Base-by-base conservation (phyloP, 352 stramenopile species). In the Phytophthora aleatoria region DNA sequence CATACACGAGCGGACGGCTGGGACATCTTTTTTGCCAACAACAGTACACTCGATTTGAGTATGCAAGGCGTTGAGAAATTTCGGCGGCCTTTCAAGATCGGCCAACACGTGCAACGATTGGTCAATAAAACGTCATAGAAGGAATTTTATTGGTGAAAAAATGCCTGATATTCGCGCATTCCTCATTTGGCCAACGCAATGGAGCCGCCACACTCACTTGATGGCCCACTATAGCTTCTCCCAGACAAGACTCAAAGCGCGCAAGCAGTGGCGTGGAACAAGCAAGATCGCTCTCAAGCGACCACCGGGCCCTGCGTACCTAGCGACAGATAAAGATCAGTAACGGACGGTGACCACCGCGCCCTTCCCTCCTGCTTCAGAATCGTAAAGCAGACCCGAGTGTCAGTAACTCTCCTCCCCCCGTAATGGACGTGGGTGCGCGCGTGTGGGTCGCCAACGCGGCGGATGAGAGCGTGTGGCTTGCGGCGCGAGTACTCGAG, bases 401-500 rank as follows among this genome's bases (percentile, higher is more conserved):
- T 43, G 11, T 11, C 44, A 6, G 7, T 12, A 41, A 45, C n/a
- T 15, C 15, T 20, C 20, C 42, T 4, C 24, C 20, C 44, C 26
- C 8, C n/a, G 13, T 43, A n/a, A 95, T 95, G 86, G 86, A 95
- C 68, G 73, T 82, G 10, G 83, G 79, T 39, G 71, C 81, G 50
- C 77, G 69, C 69, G 85, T 95, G 50, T 95, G 86, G 86, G 55
- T 95, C 28, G 69, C 77, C 24, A 81, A 92, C 61, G 48, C 71
- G 8, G 39, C 61, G 16, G 73, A 87, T 49, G 69, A 77, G 20
- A 62, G 70, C 51, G 81, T 93, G 16, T 95, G 86, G 86, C 67
- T 83, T 13, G 64, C 84, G 26, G 86, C 84, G 47, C 73, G 66
- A 7, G 61, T 91, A 24, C 44, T 79, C 1, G 47, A 69, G 16